Conservation (phyloP, 169 alveolate species). For the Perkinsus chesapeaki region DNA sequence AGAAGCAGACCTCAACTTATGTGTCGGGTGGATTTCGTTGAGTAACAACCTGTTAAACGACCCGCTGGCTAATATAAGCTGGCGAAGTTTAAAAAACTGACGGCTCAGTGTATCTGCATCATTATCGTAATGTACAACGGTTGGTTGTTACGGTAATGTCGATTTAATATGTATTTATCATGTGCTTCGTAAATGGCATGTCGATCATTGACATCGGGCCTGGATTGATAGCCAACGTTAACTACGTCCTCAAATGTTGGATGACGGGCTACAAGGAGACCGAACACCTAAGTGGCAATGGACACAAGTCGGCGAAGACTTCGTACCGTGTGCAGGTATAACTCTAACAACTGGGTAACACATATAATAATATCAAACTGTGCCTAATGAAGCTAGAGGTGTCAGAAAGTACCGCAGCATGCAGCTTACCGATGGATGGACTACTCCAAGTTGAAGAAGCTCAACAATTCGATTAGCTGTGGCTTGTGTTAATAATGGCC, state of each 20-base stretch:
- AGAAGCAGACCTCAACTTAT: not conserved
- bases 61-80: not conserved
- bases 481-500: not conserved
- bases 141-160: not conserved
- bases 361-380: not conserved
- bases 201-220: not conserved
- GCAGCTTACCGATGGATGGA: not conserved
- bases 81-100: not conserved
- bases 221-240: not conserved
- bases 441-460: not conserved
- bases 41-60: not conserved
- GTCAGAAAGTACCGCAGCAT: not conserved
- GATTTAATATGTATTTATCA: not conserved
- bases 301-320: too few relatives aligned
- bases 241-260: not conserved
- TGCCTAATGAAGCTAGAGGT: not conserved
- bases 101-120: not conserved
- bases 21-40: not conserved
- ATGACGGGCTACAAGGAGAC: not conserved
- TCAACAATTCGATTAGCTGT: not conserved
- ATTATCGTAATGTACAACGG: too few relatives aligned
- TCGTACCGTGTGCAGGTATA: not conserved
- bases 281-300: too few relatives aligned
- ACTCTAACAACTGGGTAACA: not conserved
- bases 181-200: not conserved